Evolutionary conservation across 148 eudicot species (phyloP).

Genomic region (Heliamphora exappendiculata): DNA sequence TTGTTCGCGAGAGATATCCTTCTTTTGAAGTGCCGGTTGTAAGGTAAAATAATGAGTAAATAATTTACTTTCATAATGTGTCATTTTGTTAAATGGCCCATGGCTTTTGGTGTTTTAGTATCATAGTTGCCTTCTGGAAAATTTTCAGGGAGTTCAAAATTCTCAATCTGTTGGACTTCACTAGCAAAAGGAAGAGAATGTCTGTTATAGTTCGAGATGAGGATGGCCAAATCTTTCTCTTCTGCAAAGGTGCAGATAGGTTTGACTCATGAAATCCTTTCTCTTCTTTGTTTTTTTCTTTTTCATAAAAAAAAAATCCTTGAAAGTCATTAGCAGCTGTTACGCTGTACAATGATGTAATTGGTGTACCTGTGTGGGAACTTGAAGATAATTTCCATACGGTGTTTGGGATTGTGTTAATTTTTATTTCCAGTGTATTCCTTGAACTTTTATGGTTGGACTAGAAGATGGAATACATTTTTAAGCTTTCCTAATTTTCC

Average conservation of each 20-base stretch:
- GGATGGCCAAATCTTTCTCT: conserved; percentile 66
- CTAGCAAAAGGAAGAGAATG: conserved; percentile 97
- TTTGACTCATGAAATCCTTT: conserved; percentile 23
- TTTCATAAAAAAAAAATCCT: no score
- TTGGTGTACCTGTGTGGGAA: neutral
- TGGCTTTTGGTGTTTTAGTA: neutral
- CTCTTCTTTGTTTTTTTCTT: neutral
- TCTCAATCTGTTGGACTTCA: conserved; percentile 80
- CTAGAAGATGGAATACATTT: neutral
- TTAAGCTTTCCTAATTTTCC: neutral
- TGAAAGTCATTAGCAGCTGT: neutral
- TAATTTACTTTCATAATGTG: neutral
- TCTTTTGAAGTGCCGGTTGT: conserved; percentile 36
- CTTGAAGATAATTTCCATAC: neutral
- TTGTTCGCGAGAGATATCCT: conserved; percentile 52
- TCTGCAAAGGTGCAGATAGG: conserved; percentile 99
- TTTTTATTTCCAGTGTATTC: neutral
- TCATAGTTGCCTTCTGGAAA: neutral
- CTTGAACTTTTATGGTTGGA: neutral
- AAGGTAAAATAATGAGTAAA: conserved; percentile 35
- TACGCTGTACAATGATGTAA: neutral
- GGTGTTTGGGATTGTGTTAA: neutral
- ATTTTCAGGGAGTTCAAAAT: conserved; percentile 76
- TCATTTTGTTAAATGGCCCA: neutral
- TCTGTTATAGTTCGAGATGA: conserved; percentile 78